Evolutionary conservation across 331 rosid genomes (phyloP), one percentile per base, ranked within the genome.

Genomic region (Quercus lobata): DNA sequence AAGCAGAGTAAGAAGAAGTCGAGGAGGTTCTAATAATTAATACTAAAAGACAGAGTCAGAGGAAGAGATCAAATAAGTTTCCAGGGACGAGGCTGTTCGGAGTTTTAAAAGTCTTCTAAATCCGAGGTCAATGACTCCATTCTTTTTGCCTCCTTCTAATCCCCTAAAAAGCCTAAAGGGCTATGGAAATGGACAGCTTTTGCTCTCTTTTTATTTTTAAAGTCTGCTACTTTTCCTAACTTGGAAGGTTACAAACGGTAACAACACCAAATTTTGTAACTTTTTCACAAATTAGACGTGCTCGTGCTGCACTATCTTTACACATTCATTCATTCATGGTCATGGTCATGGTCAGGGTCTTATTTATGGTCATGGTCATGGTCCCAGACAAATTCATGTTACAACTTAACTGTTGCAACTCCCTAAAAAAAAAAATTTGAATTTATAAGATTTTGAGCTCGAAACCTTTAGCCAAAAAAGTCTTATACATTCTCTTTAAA

Each of bases 101-200:
- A 89, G 92, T 71, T 85, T 87, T 90, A 93, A 78, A 87, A 91
- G 93, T 85, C 76, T 16, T 87, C 46, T 44, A 88, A 87, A 87
- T 83, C 86, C 66, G 78, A 71, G 94, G 97, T 91, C 97, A 91
- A 91, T 79, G 83, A 30, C 86, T 80, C 82, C 89, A 79, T 83
- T 78, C 78, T 78, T 49, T 83, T 85, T 71, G 74, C 80, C 86
- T 78, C 81, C 81, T 84, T 80, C 82, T 68, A 74, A 62, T 70
- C 88, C 85, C 87, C 83, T 16, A 58, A 15, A 49, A 49, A 6
- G 41, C 8, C 41, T 35, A 6, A 1, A 0, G 69, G 77, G 76
- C 82, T 58, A 69, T 81, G 89, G 83, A 85, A 85, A 82, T 84
- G 73, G 80, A 83, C 81, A 78, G 66, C 37, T 46, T 74, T 27